A percentile compares a stretch with the other conserved stretches of the same genome.
Conservation (phyloP, 2,329 filamentous ascomycete species). For the Stromatinia cepivora region DNA sequence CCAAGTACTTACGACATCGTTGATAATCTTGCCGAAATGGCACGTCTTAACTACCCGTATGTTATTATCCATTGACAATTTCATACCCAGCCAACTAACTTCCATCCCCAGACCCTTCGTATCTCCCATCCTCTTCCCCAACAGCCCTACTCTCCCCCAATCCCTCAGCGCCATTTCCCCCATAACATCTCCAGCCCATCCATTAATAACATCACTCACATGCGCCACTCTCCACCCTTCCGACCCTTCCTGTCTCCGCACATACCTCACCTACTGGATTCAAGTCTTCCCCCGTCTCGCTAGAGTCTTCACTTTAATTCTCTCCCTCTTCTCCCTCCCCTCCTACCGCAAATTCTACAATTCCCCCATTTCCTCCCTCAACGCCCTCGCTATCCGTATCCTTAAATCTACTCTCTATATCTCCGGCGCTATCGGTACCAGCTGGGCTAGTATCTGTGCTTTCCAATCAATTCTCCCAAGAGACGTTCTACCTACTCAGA, state of each 20-base stretch:
- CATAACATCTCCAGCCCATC: slow-evolving; percentile 81
- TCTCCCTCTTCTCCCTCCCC: slow-evolving; percentile 65
- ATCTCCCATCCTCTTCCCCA: slow-evolving; percentile 84
- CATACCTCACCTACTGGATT: slow-evolving; percentile 85
- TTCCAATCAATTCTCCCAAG: slow-evolving; percentile 79
- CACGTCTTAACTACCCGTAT: slow-evolving; percentile 79
- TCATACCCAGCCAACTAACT: slow-evolving; percentile 30
- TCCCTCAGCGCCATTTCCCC: slow-evolving; percentile 70
- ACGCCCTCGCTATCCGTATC: slow-evolving; percentile 65
- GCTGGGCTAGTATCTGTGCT: slow-evolving; percentile 87
- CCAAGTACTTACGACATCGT: slow-evolving; percentile 74
- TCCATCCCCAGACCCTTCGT: slow-evolving; percentile 61
- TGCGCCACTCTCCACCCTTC: slow-evolving; percentile 87
- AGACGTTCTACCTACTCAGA: slow-evolving; percentile 72
- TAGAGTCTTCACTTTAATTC: slow-evolving; percentile 75
- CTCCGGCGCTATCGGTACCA: slow-evolving; percentile 79
- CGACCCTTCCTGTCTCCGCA: slow-evolving; percentile 84
- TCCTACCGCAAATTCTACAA: slow-evolving; percentile 67
- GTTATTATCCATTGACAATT: slow-evolving; percentile 42
- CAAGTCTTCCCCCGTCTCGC: slow-evolving; percentile 76
- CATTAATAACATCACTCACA: slow-evolving; percentile 78
- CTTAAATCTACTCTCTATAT: slow-evolving; percentile 75
- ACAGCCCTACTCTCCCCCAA: slow-evolving; percentile 63
- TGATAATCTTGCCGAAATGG: slow-evolving; percentile 79
- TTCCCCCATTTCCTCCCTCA: slow-evolving; percentile 66